Percentiles rank a stretch among this genome's conserved stretches.
These are phyloP conservation scores for Dioscorea cayenensis DNA, from an alignment of 116 monocot genomes.

Conservation along the genomic window DNA sequence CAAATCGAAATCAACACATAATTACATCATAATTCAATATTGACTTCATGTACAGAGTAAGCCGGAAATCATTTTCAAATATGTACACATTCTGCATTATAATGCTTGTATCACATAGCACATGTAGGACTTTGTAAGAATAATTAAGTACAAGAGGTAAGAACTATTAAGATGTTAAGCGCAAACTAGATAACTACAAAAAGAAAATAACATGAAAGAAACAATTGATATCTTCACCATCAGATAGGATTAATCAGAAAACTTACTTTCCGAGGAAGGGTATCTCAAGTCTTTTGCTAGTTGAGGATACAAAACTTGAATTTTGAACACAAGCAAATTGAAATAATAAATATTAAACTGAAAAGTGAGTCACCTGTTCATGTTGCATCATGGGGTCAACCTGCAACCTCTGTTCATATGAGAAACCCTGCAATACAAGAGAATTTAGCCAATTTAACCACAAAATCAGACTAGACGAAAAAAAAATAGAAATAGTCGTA, in stretches of 20 bases:
- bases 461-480: not conserved
- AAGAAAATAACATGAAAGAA: not conserved
- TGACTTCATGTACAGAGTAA: too few species aligned
- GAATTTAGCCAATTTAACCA: conserved; percentile 7
- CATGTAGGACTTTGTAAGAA: not conserved
- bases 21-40: too few species aligned
- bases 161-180: not conserved
- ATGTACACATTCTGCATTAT: too few species aligned
- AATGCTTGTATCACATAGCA: too few species aligned
- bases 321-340: not conserved
- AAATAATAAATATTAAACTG: too few species aligned
- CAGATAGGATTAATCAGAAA: too few species aligned
- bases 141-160: not conserved
- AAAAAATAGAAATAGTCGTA: conserved; percentile 16
- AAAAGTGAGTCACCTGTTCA: conserved; percentile 60
- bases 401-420: conserved; percentile 68
- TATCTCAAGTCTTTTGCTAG: too few species aligned
- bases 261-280: too few species aligned
- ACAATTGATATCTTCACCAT: too few species aligned
- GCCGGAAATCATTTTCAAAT: too few species aligned
- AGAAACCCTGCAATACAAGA: conserved; percentile 42
- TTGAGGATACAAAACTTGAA: not conserved
- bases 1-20: too few species aligned
- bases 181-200: not conserved
- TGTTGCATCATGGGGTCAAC: conserved; percentile 45